Evolutionary conservation across 768 basidiomycete species (phyloP).

Genomic region (Phlebiopsis flavidoalba): DNA sequence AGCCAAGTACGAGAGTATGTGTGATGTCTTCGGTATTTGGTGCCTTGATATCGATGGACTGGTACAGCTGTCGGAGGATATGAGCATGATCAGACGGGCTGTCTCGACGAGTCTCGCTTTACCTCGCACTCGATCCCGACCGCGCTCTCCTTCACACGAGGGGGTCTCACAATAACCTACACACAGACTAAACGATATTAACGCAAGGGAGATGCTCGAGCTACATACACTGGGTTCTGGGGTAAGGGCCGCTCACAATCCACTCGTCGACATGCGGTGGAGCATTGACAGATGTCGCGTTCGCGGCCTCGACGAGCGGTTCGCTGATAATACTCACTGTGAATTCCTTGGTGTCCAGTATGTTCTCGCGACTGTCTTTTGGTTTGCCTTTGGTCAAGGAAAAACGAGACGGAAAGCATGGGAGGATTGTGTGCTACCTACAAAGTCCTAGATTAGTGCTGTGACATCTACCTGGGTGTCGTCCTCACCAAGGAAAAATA

Average conservation of each 20-base stretch:
- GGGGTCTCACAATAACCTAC: conserved; percentile 35
- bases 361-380: conserved; percentile 65
- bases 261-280: conserved; percentile 52
- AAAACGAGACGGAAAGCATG: conserved; percentile 58
- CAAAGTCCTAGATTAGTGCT: not conserved
- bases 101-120: conserved; percentile 35
- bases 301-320: conserved; percentile 52
- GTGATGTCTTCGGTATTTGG: not conserved
- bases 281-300: conserved; percentile 48
- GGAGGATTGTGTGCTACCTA: conserved; percentile 65
- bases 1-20: not conserved
- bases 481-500: not conserved
- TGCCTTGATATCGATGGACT: not conserved
- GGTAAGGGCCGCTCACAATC: conserved; percentile 55
- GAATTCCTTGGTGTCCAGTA: conserved; percentile 61
- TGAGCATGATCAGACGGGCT: conserved; percentile 16
- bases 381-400: conserved; percentile 37
- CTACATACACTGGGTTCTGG: conserved; percentile 47
- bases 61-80: not conserved
- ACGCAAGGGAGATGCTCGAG: not conserved
- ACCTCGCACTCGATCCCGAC: conserved; percentile 63
- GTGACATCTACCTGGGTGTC: conserved; percentile 1
- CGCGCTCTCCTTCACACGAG: conserved; percentile 53
- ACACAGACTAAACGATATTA: conserved; percentile 1
- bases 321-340: conserved; percentile 72